phyloP scores from a whole-genome alignment of 768 basidiomycete species.

The Russula earlei region DNA sequence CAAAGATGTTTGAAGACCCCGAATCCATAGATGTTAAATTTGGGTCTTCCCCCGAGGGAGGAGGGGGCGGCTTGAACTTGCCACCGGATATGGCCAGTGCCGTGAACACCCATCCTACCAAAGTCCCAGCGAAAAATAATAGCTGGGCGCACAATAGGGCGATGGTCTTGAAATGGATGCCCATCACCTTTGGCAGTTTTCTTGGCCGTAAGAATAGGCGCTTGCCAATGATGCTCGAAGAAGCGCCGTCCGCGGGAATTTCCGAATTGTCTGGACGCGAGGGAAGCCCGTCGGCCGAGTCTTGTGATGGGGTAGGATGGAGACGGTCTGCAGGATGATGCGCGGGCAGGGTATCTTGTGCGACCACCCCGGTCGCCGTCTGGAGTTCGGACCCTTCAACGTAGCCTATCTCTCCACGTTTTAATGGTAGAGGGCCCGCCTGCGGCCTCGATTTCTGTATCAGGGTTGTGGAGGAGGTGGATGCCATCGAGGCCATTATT shows the following conservation, averaged over 20 bases:
- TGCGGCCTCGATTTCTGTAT: conserved; percentile 33
- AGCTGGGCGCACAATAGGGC: conserved; percentile 34
- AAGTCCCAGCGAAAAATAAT: conserved; percentile 34
- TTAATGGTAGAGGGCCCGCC: conserved; percentile 54
- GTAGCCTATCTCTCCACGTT: conserved; percentile 61
- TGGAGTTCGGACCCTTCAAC: conserved; percentile 31
- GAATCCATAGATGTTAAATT: not conserved
- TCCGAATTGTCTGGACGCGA: not conserved
- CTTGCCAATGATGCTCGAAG: conserved; percentile 26
- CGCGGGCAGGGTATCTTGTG: conserved; percentile 28
- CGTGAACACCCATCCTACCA: conserved; percentile 46
- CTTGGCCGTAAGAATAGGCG: conserved; percentile 32
- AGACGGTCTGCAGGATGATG: conserved; percentile 42
- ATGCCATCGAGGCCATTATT: conserved; percentile 25
- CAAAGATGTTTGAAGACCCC: conserved; percentile 34
- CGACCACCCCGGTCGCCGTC: conserved; percentile 3
- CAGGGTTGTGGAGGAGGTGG: conserved; percentile 5
- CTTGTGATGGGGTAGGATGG: conserved; percentile 11
- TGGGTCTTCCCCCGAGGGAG: no score
- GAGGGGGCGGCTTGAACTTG: not conserved
- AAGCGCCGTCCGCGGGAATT: conserved; percentile 19
- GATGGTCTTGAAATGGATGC: conserved; percentile 39
- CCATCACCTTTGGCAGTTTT: conserved; percentile 31
- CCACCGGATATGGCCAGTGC: conserved; percentile 23
- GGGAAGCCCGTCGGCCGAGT: not conserved